Conservation (phyloP, 768 basidiomycete species). For the Leccinum truebloodii region DNA sequence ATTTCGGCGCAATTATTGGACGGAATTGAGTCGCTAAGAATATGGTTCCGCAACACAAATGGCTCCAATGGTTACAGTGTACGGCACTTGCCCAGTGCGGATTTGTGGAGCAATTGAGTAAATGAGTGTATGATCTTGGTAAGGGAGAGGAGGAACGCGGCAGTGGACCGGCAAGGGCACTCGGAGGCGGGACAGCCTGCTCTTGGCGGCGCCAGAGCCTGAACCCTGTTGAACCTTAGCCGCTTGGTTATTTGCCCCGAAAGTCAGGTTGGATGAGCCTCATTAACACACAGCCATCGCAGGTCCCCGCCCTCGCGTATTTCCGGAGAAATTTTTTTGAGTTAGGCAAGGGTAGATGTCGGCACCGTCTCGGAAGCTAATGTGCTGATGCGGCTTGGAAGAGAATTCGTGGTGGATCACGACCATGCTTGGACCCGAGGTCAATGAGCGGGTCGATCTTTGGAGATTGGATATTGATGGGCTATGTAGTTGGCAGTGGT, state of each 20-base stretch:
- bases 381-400: constrained; percentile 1
- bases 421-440: neutral
- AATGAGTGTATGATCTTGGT: constrained; percentile 27
- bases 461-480: neutral
- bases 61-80: constrained; percentile 27
- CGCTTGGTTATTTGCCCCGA: constrained; percentile 33
- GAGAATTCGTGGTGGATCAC: constrained; percentile 3
- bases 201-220: constrained; percentile 32
- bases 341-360: constrained; percentile 17
- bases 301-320: constrained; percentile 42
- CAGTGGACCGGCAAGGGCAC: constrained; percentile 12
- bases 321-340: constrained; percentile 37
- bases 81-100: constrained; percentile 31
- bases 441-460: neutral
- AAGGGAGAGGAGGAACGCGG: constrained; percentile 9
- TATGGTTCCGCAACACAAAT: constrained; percentile 38
- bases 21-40: constrained; percentile 39
- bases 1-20: constrained; percentile 37
- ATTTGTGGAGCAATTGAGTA: constrained; percentile 26
- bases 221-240: constrained; percentile 33
- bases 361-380: constrained; percentile 12
- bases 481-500: neutral
- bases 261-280: constrained; percentile 32
- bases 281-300: constrained; percentile 40
- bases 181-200: constrained; percentile 24